Percentiles rank a stretch among this genome's conserved stretches.
Conservation (phyloP, 441 rosid species). For the Eutrema salsugineum region DNA sequence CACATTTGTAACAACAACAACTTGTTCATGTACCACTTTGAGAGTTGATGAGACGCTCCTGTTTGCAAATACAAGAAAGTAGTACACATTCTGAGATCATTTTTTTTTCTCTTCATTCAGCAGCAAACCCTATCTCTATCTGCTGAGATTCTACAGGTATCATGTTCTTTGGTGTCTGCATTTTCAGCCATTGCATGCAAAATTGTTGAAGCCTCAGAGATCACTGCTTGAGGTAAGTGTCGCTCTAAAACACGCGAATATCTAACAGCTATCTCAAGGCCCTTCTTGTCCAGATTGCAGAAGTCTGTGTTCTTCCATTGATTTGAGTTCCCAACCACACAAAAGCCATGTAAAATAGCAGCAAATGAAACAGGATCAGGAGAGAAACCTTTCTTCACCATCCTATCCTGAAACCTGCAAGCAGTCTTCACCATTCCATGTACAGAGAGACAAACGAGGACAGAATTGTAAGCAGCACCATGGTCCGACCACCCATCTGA, state of each 20-base stretch:
- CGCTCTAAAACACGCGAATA: constrained; percentile 41
- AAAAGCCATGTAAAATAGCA: constrained; percentile 65
- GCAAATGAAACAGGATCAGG: constrained; percentile 60
- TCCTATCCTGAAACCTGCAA: constrained; percentile 43
- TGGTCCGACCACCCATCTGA: constrained; percentile 54
- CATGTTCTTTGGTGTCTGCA: constrained; percentile 23
- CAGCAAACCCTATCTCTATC: constrained; percentile 7
- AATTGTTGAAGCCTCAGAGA: constrained; percentile 46
- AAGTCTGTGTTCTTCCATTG: constrained; percentile 49
- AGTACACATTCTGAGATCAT: constrained; percentile 7
- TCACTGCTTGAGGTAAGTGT: constrained; percentile 39
- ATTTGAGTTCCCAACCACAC: constrained; percentile 52
- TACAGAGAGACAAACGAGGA: constrained; percentile 58
- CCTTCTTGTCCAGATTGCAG: constrained; percentile 40
- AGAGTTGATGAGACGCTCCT: background rate
- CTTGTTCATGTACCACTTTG: constrained; percentile 14
- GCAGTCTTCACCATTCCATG: constrained; percentile 67
- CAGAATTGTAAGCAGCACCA: constrained; percentile 59
- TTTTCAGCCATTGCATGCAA: constrained; percentile 42
- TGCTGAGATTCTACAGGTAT: constrained; percentile 20
- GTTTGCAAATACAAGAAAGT: constrained; percentile 10
- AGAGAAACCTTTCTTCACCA: constrained; percentile 53
- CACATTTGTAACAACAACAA: constrained; percentile 13
- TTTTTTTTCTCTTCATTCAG: constrained; percentile 4
- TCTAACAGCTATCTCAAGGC: constrained; percentile 46